Conservation (phyloP, 2,329 filamentous ascomycete species). For the Colletotrichum trifolii region DNA sequence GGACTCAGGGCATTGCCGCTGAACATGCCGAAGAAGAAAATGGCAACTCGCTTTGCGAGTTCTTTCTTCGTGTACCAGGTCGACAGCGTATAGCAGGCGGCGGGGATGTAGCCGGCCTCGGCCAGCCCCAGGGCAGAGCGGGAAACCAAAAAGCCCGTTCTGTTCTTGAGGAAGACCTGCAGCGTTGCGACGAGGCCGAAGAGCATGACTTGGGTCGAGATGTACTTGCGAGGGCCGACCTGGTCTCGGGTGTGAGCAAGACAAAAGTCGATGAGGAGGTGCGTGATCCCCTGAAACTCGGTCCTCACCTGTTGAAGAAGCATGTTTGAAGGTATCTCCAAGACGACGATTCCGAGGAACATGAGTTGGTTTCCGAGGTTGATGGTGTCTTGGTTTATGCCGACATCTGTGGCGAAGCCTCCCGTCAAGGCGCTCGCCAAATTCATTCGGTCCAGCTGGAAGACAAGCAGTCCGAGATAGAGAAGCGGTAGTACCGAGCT, state of each 20-base stretch:
- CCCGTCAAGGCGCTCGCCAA: conserved; percentile 61
- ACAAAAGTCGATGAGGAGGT: not conserved
- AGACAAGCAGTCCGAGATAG: conserved; percentile 60
- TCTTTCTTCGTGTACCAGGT: conserved; percentile 61
- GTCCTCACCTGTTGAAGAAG: conserved; percentile 46
- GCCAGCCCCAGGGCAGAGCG: conserved; percentile 57
- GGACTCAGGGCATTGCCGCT: conserved; percentile 61
- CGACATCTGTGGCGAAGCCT: conserved; percentile 56
- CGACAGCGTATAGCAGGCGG: conserved; percentile 61
- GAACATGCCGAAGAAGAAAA: conserved; percentile 67
- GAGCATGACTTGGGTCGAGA: conserved; percentile 58
- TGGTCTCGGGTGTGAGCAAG: conserved; percentile 30
- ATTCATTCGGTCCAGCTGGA: conserved; percentile 65
- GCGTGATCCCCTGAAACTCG: not conserved
- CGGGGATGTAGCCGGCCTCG: conserved; percentile 64
- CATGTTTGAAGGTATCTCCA: conserved; percentile 64
- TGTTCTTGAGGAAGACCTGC: conserved; percentile 54
- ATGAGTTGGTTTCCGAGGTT: conserved; percentile 65
- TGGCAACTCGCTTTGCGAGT: conserved; percentile 57
- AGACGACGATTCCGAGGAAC: conserved; percentile 60
- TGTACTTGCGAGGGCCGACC: conserved; percentile 60
- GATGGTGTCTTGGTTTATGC: conserved; percentile 57
- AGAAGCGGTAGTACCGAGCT: conserved; percentile 59
- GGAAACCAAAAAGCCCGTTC: conserved; percentile 56
- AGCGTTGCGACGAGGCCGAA: conserved; percentile 59